Base-by-base conservation (phyloP, 169 alveolate species). In the Babesia bovis region DNA sequence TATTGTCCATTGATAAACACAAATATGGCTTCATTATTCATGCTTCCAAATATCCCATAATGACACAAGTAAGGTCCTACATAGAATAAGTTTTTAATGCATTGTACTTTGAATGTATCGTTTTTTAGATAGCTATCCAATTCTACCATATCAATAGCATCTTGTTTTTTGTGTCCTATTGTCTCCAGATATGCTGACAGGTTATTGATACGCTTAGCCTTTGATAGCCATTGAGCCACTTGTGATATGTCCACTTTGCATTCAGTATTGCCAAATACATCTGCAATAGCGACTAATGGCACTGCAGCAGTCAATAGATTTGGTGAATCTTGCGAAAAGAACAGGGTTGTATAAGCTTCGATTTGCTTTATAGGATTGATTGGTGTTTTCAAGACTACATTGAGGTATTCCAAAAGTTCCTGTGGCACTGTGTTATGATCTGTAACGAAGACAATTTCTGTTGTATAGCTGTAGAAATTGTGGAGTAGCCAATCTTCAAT, bases 11-110 rank as follows among this genome's bases (percentile, higher is more conserved):
- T 45, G 38, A 63, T 0, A 49, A 63, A 63, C 52, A 63, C 51
- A n/a, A 32, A 44, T n/a, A 23, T 33, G n/a, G n/a, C 25, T 4
- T 26, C 52, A 4, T 42, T 4, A 0, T 30, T 49, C n/a, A 28
- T 33, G 41, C 28, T 67, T 17, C 68, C 58, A 38, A 57, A 52
- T 6, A 68, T 41, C 3, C 72, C 76, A 33, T 52, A 19, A 21
- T 63, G 83, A 41, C 83, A 78, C 69, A 68, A 41, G 36, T 70
- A 78, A 4, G 87, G 87, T 28, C 87, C 87, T 0, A 53, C 5
- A 57, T 68, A 30, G 45, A 47, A 53, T 58, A 68, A 44, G 32
- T 44, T 6, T 40, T 49, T n/a, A 4, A 68, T 68, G 44, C 32
- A 32, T 33, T 60, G 51, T n/a, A 78, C 41, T 23, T 68, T 49